Base-by-base conservation (phyloP, 441 rosid species). In the Metrosideros polymorpha region DNA sequence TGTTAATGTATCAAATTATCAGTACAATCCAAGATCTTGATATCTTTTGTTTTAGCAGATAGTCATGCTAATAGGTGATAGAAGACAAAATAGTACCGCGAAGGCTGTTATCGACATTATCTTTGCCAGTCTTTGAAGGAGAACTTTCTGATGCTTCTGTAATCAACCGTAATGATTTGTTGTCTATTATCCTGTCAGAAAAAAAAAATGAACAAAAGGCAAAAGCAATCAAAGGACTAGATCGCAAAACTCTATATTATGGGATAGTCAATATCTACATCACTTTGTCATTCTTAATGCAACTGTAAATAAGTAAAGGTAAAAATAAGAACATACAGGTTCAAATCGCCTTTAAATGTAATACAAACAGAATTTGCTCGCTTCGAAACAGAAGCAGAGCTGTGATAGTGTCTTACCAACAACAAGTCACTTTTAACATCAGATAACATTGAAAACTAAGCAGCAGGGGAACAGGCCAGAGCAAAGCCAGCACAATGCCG, bases 111-210 rank as follows among this genome's bases (percentile, higher is more conserved):
- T 96, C 98, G 53, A 90, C 29, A 84, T 45, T 54, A 29, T 90
- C 99, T 91, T 85, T 93, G 71, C 93, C 94, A 77, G 93, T 86
- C 90, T 91, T 93, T 84, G 95, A 88, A 49, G 98, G 96, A 85
- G 93, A 89, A 87, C 93, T 91, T 82, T 92, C 95, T 51, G 94
- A 94, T 32, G 93, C 17, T 83, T 93, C 97, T 32, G 98, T 94
- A 86, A 98, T 96, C 93, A 98, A 91, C 92, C 93, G 94, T 89
- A 98, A 87, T 10, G 99, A 90, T 92, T 90, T 95, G 92, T 94
- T 96, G 91, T 98, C 99, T 89, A 98, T 95, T 59, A 96, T 95
- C 92, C 99, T 97, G 92, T 52, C 89, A 90, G 86, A 35, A 56
- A 53, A 53, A 35, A 56, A 53, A 53, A 45, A 52, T 54, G 19